Conservation (phyloP, 306 rosid species). For the Cucumis cinereus region DNA sequence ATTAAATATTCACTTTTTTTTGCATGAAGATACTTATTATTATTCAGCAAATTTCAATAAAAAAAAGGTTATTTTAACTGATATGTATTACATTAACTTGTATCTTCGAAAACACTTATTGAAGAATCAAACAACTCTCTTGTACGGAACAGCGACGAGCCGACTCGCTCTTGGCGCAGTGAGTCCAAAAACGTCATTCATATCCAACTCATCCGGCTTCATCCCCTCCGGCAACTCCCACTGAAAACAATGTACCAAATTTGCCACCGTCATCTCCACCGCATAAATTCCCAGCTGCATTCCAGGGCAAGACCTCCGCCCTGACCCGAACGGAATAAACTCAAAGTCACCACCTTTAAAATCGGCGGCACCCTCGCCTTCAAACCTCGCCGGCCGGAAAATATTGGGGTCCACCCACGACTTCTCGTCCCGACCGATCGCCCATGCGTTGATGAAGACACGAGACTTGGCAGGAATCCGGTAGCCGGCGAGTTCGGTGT, state of each 20-base stretch:
- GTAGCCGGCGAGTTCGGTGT: slow-evolving; percentile 41
- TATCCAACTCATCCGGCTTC: slow-evolving; percentile 68
- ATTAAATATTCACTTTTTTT: too few species aligned
- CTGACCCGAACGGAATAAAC: slow-evolving; percentile 87
- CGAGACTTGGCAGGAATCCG: slow-evolving; percentile 51
- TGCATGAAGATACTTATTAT: too few species aligned
- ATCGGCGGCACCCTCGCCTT: slow-evolving; percentile 37
- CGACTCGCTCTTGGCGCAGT: slow-evolving; percentile 80
- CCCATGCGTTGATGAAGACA: slow-evolving; percentile 75
- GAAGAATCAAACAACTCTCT: slow-evolving; percentile 36
- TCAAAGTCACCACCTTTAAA: slow-evolving; percentile 75
- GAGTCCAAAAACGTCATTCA: slow-evolving; percentile 77
- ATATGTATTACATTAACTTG: too few species aligned
- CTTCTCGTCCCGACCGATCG: slow-evolving; percentile 54
- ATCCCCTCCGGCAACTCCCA: slow-evolving; percentile 80
- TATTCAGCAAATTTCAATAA: too few species aligned
- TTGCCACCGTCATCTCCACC: slow-evolving; percentile 58
- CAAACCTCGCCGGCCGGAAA: slow-evolving; percentile 47
- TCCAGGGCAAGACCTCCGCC: slow-evolving; percentile 89
- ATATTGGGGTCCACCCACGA: slow-evolving; percentile 49
- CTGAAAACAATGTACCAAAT: slow-evolving; percentile 66
- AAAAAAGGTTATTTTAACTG: too few species aligned
- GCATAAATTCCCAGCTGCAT: slow-evolving; percentile 76
- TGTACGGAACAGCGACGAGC: slow-evolving; percentile 57
- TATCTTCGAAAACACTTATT: too few species aligned